Percentiles rank a stretch among this genome's conserved stretches.
Conservation (phyloP, 169 alveolate genomes). For the Cryptosporidium muris region DNA sequence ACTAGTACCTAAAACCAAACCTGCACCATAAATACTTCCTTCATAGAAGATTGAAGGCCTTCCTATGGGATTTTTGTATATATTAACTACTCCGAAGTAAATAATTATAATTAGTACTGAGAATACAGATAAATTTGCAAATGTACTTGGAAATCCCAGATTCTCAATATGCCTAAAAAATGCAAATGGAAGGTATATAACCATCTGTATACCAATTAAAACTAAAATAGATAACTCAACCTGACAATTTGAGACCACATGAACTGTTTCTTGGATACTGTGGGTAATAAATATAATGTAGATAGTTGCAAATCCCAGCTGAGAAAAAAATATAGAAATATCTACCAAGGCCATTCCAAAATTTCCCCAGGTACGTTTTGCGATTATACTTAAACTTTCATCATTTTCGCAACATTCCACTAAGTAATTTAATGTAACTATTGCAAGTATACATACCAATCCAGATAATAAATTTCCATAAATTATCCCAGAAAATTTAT, state of each 20-base stretch:
- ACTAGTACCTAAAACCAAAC: constrained; percentile 64
- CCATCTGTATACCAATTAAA: constrained; percentile 56
- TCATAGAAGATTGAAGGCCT: constrained; percentile 9
- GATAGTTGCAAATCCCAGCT: constrained; percentile 58
- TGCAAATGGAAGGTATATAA: constrained; percentile 38
- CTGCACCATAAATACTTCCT: constrained; percentile 67
- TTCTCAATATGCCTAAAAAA: constrained; percentile 53
- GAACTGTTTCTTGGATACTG: constrained; percentile 33
- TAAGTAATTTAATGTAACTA: constrained; percentile 19
- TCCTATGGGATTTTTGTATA: constrained; percentile 17
- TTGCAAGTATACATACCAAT: constrained; percentile 50
- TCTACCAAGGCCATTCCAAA: constrained; percentile 44
- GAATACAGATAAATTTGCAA: constrained; percentile 49
- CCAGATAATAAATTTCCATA: constrained; percentile 57
- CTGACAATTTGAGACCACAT: constrained; percentile 55
- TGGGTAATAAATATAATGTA: constrained; percentile 52
- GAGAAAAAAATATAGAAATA: constrained; percentile 50
- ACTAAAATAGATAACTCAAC: constrained; percentile 38
- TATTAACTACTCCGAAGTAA: constrained; percentile 22
- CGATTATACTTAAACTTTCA: constrained; percentile 31
- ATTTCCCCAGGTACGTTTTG: constrained; percentile 50
- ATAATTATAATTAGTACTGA: constrained; percentile 46
- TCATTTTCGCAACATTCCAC: constrained; percentile 39
- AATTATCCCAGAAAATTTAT: constrained; percentile 39
- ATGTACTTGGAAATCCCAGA: constrained; percentile 40